phyloP scores from a whole-genome alignment of 148 eudicot genomes.

The Euryodendron excelsum region DNA sequence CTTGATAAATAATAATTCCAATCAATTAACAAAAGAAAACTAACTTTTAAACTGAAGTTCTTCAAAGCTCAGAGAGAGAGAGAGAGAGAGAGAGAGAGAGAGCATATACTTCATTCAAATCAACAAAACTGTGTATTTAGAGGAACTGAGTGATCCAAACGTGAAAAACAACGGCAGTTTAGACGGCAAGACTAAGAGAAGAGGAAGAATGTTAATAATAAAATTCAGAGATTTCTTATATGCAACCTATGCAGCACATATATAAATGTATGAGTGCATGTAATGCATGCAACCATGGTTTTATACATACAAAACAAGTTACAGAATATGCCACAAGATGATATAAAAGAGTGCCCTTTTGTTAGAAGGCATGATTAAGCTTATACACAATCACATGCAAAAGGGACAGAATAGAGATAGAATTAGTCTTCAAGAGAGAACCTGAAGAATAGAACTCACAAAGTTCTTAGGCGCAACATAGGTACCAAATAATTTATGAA shows the following conservation, averaged over 20 bases:
- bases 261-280: too few species aligned
- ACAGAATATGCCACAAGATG: not conserved
- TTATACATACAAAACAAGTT: not conserved
- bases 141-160: not conserved
- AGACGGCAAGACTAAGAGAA: not conserved
- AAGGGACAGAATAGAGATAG: too few species aligned
- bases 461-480: too few species aligned
- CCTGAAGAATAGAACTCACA: too few species aligned
- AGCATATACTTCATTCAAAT: not conserved
- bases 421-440: too few species aligned
- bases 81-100: not conserved
- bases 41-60: not conserved
- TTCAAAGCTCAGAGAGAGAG: not conserved
- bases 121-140: not conserved
- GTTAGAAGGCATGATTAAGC: too few species aligned
- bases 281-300: not conserved
- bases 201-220: not conserved
- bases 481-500: too few species aligned
- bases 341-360: too few species aligned
- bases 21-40: not conserved
- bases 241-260: not conserved
- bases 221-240: too few species aligned
- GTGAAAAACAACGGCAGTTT: not conserved
- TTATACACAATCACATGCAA: too few species aligned
- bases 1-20: too few species aligned